Evolutionary conservation across 108 stramenopile species (phyloP).

Genomic region (Parietichytrium sp.): DNA sequence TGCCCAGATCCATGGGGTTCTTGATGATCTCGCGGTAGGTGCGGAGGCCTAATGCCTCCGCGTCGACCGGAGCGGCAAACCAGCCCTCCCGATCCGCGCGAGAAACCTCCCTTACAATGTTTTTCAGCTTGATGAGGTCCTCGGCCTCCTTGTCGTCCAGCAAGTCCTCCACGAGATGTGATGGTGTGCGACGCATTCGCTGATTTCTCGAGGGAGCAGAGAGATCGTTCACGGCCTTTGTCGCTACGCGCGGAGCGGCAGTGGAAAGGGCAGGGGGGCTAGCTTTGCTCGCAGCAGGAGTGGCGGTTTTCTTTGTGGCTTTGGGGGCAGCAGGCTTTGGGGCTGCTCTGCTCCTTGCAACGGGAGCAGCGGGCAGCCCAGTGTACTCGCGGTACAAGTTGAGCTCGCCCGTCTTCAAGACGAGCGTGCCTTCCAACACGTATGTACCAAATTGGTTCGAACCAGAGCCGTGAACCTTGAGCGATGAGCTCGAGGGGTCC

Average conservation of each 20-base stretch:
- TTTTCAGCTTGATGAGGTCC: conserved; percentile 11
- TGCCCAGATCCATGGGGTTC: conserved; percentile 69
- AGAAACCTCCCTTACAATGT: neutral
- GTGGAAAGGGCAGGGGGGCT: neutral
- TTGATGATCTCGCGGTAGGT: conserved; percentile 64
- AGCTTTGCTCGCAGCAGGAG: neutral
- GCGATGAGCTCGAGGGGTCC: neutral
- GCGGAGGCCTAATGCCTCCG: conserved; percentile 50
- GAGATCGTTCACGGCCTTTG: neutral
- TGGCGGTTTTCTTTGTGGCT: neutral
- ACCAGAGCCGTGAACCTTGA: conserved; percentile 19
- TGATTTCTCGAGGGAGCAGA: neutral
- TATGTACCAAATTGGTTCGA: conserved; percentile 16
- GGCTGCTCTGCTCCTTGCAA: neutral
- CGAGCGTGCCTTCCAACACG: conserved; percentile 25
- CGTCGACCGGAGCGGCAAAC: conserved; percentile 65
- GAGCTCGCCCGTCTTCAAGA: conserved; percentile 36
- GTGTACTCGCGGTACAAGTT: conserved; percentile 41
- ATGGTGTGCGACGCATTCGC: conserved; percentile 1
- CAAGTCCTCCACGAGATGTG: neutral
- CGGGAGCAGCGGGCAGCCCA: neutral
- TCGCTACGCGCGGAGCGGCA: neutral
- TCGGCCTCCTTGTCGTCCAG: neutral
- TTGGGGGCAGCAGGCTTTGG: neutral
- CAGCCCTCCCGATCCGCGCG: conserved; percentile 42